phyloP scores from a whole-genome alignment of 1,284 basidiomycete species.

The Cryptococcus sp. region DNA sequence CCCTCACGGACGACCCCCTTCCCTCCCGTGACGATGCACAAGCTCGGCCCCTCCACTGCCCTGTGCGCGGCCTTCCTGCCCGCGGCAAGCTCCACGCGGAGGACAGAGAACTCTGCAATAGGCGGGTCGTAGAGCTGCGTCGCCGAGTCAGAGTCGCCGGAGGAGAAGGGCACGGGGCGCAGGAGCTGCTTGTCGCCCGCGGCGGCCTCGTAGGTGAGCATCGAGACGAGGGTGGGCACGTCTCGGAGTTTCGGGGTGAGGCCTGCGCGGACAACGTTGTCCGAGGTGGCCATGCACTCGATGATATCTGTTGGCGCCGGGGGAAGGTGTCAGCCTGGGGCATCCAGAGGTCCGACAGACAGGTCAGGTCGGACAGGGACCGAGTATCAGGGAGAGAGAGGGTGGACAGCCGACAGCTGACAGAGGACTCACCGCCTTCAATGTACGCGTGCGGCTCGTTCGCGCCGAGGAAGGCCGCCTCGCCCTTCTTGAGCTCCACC shows the following conservation, averaged over 20 bases:
- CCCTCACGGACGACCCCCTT: conserved; percentile 52
- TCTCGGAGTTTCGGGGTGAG: conserved; percentile 96
- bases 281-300: conserved; percentile 96
- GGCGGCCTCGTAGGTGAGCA: conserved; percentile 80
- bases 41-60: conserved; percentile 79
- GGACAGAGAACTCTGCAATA: conserved; percentile 88
- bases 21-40: conserved; percentile 74
- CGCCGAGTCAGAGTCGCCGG: conserved; percentile 24
- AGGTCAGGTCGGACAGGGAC: too few species aligned
- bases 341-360: too few species aligned
- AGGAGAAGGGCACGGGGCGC: conserved; percentile 56
- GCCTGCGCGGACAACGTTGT: conserved; percentile 98
- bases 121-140: conserved; percentile 81
- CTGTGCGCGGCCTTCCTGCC: conserved; percentile 40
- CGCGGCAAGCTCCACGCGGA: conserved; percentile 60
- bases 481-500: conserved; percentile 70
- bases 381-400: too few species aligned
- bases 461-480: conserved; percentile 92
- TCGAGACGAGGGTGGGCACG: conserved; percentile 79
- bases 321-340: too few species aligned
- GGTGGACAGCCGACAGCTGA: background rate
- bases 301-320: conserved; percentile 93
- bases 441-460: conserved; percentile 98
- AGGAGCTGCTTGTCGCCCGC: conserved; percentile 68
- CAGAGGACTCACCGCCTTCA: conserved; percentile 65